phyloP scores from a whole-genome alignment of 257 asterid species.

The Prunella vulgaris region DNA sequence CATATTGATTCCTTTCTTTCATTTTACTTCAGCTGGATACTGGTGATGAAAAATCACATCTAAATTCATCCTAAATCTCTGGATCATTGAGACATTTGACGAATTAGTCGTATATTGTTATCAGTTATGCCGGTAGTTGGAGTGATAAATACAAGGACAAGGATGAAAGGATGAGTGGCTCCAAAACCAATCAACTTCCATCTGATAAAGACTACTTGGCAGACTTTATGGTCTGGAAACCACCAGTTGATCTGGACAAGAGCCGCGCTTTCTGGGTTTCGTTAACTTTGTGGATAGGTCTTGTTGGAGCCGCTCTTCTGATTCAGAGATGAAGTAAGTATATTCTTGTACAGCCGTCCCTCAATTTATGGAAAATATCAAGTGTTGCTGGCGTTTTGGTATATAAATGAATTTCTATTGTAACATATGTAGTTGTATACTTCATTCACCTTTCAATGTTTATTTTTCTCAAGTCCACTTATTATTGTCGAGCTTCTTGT shows the following conservation, averaged over 20 bases:
- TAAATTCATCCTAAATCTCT: not conserved
- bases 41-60: too few relatives aligned
- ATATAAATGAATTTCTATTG: conserved; percentile 16
- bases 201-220: conserved; percentile 63
- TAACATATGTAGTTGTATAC: conserved; percentile 1
- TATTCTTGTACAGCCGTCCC: conserved; percentile 22
- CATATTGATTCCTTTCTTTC: too few relatives aligned
- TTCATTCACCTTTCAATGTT: not conserved
- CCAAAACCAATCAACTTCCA: conserved; percentile 69
- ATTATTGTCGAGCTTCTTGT: not conserved
- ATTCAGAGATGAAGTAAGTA: conserved; percentile 53
- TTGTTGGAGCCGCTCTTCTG: conserved; percentile 80
- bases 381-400: conserved; percentile 3
- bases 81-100: not conserved
- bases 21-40: too few relatives aligned
- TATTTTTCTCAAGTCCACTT: not conserved
- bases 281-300: conserved; percentile 70
- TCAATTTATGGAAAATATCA: conserved; percentile 15
- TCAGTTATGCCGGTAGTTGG: conserved; percentile 92
- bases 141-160: conserved; percentile 81
- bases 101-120: not conserved
- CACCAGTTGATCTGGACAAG: conserved; percentile 67
- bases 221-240: conserved; percentile 81
- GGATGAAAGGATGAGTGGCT: conserved; percentile 48
- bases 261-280: conserved; percentile 72